Evolutionary conservation across 1,284 basidiomycete genomes (phyloP).

Genomic region (Cryptococcus floricola): DNA sequence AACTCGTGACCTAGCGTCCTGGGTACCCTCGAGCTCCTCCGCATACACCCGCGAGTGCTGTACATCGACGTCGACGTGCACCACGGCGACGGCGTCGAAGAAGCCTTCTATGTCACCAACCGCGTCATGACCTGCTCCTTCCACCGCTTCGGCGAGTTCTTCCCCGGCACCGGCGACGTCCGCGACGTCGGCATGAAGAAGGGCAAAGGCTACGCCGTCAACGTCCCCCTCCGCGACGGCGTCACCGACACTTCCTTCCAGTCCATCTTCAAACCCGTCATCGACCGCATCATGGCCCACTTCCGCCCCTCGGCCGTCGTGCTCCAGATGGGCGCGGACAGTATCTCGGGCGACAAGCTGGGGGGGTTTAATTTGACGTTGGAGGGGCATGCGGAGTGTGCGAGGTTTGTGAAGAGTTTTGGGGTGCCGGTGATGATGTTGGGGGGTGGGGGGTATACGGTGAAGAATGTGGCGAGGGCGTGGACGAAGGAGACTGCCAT

Average conservation of each 20-base stretch:
- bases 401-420: slow-evolving; percentile 77
- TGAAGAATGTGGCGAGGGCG: slow-evolving; percentile 85
- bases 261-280: slow-evolving; percentile 83
- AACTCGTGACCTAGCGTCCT: slow-evolving; percentile 64
- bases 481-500: slow-evolving; percentile 98
- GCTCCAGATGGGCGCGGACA: slow-evolving; percentile 94
- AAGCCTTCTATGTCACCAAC: slow-evolving; percentile 97
- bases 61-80: slow-evolving; percentile 99
- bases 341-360: slow-evolving; percentile 89
- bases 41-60: slow-evolving; percentile 73
- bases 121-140: slow-evolving; percentile 95
- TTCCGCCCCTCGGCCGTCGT: slow-evolving; percentile 86
- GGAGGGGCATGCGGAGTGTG: slow-evolving; percentile 83
- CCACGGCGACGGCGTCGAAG: slow-evolving; percentile 97
- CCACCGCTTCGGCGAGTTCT: slow-evolving; percentile 96
- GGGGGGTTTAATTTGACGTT: slow-evolving; percentile 96
- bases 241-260: slow-evolving; percentile 73
- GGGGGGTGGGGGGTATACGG: slow-evolving; percentile 93
- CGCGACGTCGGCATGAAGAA: slow-evolving; percentile 76
- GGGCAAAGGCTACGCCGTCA: slow-evolving; percentile 87
- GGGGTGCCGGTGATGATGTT: slow-evolving; percentile 86
- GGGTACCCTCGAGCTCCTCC: slow-evolving; percentile 78
- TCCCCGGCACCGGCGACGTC: slow-evolving; percentile 87
- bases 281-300: slow-evolving; percentile 83
- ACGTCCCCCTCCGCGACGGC: slow-evolving; percentile 91